These are phyloP conservation scores for Fraxinus paxiana DNA, from an alignment of 305 asterid species.

Conservation along the genomic window DNA sequence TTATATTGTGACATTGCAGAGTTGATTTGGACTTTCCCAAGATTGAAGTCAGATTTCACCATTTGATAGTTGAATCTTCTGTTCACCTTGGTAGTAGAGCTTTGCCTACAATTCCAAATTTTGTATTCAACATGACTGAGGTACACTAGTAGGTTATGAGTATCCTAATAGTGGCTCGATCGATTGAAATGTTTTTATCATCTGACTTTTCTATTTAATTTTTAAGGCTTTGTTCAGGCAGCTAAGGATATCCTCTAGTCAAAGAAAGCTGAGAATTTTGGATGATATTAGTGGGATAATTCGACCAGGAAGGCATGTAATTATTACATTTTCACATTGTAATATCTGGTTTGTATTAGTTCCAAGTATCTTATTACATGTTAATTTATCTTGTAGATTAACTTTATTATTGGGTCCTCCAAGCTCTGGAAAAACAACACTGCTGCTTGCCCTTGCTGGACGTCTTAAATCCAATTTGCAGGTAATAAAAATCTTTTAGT, in stretches of 20 bases:
- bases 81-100: conserved; percentile 89
- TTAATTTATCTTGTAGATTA: conserved; percentile 47
- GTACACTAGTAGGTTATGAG: conserved; percentile 31
- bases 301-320: conserved; percentile 83
- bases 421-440: conserved; percentile 91
- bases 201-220: conserved; percentile 27
- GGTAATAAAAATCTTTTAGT: conserved; percentile 43
- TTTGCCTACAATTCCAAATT: conserved; percentile 88
- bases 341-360: conserved; percentile 23
- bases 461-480: conserved; percentile 74
- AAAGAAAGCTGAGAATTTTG: conserved; percentile 64
- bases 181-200: background rate
- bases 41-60: conserved; percentile 81
- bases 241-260: conserved; percentile 57
- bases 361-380: conserved; percentile 20
- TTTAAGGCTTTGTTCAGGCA: conserved; percentile 68
- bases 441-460: conserved; percentile 89
- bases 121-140: conserved; percentile 82
- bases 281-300: conserved; percentile 83
- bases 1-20: conserved; percentile 43
- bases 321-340: conserved; percentile 18
- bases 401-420: conserved; percentile 92
- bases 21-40: conserved; percentile 91
- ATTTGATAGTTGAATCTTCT: conserved; percentile 65
- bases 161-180: background rate